Percentiles rank a stretch among this genome's conserved stretches.
phyloP scores from a whole-genome alignment of 768 basidiomycete species.

The Mrakia hoshinonis region DNA sequence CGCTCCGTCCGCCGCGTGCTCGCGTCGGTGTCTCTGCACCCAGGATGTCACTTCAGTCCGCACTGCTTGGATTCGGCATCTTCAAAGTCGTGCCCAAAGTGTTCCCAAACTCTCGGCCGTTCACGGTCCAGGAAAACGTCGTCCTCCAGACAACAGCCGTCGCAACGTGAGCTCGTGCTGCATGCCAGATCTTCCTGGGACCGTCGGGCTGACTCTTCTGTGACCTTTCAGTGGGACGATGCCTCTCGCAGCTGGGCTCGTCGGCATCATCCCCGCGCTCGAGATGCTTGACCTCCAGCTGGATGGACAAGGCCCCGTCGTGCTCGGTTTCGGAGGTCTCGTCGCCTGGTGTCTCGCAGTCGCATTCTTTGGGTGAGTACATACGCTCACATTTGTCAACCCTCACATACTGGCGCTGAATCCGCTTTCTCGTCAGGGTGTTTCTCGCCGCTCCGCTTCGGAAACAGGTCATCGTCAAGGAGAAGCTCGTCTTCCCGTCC shows the following conservation, averaged over 20 bases:
- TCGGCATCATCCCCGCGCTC: slow-evolving; percentile 87
- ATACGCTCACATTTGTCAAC: not conserved
- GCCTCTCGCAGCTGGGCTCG: slow-evolving; percentile 52
- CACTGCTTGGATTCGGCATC: slow-evolving; percentile 79
- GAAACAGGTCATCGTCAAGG: slow-evolving; percentile 91
- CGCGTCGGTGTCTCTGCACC: no score
- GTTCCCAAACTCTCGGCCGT: slow-evolving; percentile 44
- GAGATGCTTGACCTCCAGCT: slow-evolving; percentile 61
- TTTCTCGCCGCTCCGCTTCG: slow-evolving; percentile 90
- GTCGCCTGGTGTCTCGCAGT: slow-evolving; percentile 81
- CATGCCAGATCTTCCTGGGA: not conserved
- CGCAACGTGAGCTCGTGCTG: slow-evolving; percentile 50
- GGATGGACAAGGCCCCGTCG: slow-evolving; percentile 69
- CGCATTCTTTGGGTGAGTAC: slow-evolving; percentile 79
- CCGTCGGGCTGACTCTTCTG: no score
- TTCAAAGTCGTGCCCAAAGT: slow-evolving; percentile 47
- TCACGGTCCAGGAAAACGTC: slow-evolving; percentile 86
- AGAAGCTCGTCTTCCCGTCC: slow-evolving; percentile 86
- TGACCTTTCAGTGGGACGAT: slow-evolving; percentile 46
- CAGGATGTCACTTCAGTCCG: slow-evolving; percentile 94
- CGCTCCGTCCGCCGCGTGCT: not conserved
- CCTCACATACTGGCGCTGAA: not conserved
- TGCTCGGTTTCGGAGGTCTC: slow-evolving; percentile 62
- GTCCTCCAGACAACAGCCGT: slow-evolving; percentile 93
- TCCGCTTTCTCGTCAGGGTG: slow-evolving; percentile 49